A percentile compares a stretch with the other conserved stretches of the same genome.
phyloP scores from a whole-genome alignment of 768 basidiomycete species.

The Suillus placidus region DNA sequence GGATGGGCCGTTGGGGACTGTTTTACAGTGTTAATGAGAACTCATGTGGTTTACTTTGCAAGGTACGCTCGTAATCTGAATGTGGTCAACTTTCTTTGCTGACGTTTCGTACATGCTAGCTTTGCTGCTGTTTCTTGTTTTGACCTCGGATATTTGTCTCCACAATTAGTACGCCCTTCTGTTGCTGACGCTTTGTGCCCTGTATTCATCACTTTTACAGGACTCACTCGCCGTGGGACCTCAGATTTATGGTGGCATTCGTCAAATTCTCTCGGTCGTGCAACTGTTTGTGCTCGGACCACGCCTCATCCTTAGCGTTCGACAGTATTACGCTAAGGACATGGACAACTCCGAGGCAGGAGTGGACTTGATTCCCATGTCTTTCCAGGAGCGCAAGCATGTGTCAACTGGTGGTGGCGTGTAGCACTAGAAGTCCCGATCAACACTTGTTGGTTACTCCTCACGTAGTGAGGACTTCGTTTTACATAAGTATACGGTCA shows the following conservation, averaged over 20 bases:
- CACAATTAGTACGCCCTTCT: neutral
- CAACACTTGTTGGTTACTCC: too few relatives aligned
- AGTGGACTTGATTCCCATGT: neutral
- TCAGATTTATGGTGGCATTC: neutral
- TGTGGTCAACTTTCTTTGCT: neutral
- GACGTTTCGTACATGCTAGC: neutral
- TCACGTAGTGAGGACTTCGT: neutral
- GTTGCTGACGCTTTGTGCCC: neutral
- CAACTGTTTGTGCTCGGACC: constrained; percentile 1
- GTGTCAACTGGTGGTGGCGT: neutral
- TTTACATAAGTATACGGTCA: neutral
- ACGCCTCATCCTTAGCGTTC: constrained; percentile 2
- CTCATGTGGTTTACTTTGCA: neutral
- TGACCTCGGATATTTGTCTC: neutral
- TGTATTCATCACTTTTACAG: neutral
- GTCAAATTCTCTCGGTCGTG: neutral
- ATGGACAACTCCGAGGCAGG: neutral
- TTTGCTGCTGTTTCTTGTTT: neutral
- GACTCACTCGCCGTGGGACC: neutral
- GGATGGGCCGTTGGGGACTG: neutral
- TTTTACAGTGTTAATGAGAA: neutral
- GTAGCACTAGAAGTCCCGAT: neutral
- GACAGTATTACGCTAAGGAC: neutral
- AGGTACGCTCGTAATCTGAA: neutral
- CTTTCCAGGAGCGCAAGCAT: neutral